Conservation (phyloP, 345 rosid species). For the Dipteronia sinensis region DNA sequence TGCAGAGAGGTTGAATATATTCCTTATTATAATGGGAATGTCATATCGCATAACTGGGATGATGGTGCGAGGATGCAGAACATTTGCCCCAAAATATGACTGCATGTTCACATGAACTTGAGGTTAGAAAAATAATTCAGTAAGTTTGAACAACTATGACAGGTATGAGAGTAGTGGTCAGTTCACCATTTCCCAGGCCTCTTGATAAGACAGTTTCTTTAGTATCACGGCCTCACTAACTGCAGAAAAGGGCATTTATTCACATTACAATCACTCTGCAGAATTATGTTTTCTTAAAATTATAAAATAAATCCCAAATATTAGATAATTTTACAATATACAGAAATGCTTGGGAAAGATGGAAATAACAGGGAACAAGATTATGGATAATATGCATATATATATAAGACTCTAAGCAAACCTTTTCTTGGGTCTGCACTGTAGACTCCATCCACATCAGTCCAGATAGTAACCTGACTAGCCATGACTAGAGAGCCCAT, state of each 20-base stretch:
- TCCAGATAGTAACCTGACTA: conserved; percentile 91
- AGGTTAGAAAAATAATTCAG: conserved; percentile 23
- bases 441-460: conserved; percentile 97
- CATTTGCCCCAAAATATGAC: conserved; percentile 99
- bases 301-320: background rate
- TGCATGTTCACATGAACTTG: conserved; percentile 45
- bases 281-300: conserved; percentile 12
- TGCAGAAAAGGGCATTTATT: conserved; percentile 37
- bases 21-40: conserved; percentile 94
- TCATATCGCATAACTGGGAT: conserved; percentile 92
- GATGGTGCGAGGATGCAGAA: conserved; percentile 97
- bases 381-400: background rate
- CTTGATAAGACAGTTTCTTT: conserved; percentile 89
- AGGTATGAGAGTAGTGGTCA: conserved; percentile 22
- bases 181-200: conserved; percentile 99
- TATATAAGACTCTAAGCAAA: conserved; percentile 26
- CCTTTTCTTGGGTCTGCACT: conserved; percentile 99
- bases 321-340: background rate
- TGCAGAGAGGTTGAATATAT: conserved; percentile 83
- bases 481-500: conserved; percentile 90
- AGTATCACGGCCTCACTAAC: conserved; percentile 96
- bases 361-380: background rate
- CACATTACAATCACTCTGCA: conserved; percentile 21
- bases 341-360: background rate
- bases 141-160: conserved; percentile 19